phyloP scores from a whole-genome alignment of 1,139 yeast genomes.

The Magnusiomyces sp. region DNA sequence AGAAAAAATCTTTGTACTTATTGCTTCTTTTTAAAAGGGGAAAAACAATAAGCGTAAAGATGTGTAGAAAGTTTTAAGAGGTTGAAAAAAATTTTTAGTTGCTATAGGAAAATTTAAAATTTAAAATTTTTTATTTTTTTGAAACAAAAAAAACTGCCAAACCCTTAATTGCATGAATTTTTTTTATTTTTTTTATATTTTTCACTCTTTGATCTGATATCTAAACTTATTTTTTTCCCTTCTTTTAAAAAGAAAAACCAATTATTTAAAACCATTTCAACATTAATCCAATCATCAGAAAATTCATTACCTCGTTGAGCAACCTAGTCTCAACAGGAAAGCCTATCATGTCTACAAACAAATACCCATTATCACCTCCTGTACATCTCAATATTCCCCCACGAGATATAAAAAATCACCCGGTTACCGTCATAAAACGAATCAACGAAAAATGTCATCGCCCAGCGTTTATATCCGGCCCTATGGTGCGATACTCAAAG shows the following conservation, averaged over 20 bases:
- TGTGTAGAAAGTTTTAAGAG: no score
- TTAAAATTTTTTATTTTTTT: background rate
- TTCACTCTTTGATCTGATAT: background rate
- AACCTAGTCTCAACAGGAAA: no score
- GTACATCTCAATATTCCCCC: slow-evolving; percentile 15
- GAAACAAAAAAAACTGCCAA: no score
- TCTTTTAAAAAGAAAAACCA: no score
- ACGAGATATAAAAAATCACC: slow-evolving; percentile 46
- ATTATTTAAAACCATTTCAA: no score
- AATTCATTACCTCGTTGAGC: no score
- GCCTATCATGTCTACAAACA: no score
- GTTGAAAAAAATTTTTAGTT: background rate
- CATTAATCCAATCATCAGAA: no score
- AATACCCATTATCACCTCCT: slow-evolving; percentile 3
- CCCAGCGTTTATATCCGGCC: slow-evolving; percentile 80
- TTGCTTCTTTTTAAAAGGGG: background rate
- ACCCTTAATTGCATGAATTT: no score
- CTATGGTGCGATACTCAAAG: slow-evolving; percentile 95
- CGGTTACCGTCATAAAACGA: slow-evolving; percentile 43
- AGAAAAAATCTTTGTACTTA: no score
- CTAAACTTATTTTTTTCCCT: background rate
- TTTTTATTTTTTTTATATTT: background rate
- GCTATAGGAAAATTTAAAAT: background rate
- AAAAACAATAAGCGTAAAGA: no score
- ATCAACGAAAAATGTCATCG: slow-evolving; percentile 36